Evolutionary conservation across 139 green algal species (phyloP), one percentile per base, ranked within the genome.

Genomic region (Closterium sp.): DNA sequence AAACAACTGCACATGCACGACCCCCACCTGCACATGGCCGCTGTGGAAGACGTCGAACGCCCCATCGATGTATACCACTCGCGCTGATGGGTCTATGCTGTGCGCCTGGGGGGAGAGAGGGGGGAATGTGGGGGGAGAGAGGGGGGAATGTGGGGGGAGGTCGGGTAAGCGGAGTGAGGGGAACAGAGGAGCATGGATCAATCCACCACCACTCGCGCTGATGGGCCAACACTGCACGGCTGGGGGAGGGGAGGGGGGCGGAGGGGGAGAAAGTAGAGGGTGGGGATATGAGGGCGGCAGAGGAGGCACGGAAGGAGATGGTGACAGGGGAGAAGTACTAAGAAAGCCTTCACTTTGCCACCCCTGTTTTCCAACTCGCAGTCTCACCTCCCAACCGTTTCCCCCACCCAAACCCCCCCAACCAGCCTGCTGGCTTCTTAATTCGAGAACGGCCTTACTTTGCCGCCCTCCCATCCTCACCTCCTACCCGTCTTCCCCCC

Each of bases 1-100:
- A n/a, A n/a, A n/a, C 55, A 76, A 16, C 55, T 76, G 55, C 55
- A 76, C 55, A 19, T 76, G 55, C n/a, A n/a, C n/a, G n/a, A n/a
- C n/a, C n/a, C 90, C 33, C 33, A 94, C 92, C 91, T 98, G 95
- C 33, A 99, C 97, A 85, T 99, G 98, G 4, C 98, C 98, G 21
- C 96, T 94, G 93, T 99, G 98, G 94, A 99, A 99, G 76, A 99
- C 93, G 93, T 99, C 98, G 93, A 99, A 99, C 0, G 98, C 97
- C 83, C 98, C 98, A 91, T 99, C 97, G 81, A 99, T 98, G 96
- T 99, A 99, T 32, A 99, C 97, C 43, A 99, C 97, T 32, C 84
- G 76, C 12, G 91, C 84, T 0, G 55, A 76, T 28, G 55, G 55
- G 55, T 76, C 55, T 76, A 76, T 76, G 55, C 55, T 76, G 55